Percentiles rank a stretch among this genome's conserved stretches.
These are phyloP conservation scores for Magnusiomyces sp. DNA, from an alignment of 1,139 yeast species.

Conservation along the genomic window DNA sequence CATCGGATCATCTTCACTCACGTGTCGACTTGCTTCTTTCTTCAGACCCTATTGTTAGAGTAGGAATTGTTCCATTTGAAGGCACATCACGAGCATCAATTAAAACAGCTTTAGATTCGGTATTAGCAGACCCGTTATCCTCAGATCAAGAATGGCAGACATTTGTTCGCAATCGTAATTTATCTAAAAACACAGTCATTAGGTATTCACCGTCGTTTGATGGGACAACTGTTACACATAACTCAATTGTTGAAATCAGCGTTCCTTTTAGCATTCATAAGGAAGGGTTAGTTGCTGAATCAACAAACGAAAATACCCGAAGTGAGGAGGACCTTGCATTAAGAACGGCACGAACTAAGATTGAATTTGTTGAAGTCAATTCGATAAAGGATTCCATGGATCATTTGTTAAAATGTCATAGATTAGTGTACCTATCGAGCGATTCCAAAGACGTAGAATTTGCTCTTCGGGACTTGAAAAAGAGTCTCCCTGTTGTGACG, in stretches of 20 bases:
- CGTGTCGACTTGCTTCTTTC: conserved; percentile 17
- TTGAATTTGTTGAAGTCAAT: conserved; percentile 26
- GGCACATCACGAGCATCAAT: conserved; percentile 21
- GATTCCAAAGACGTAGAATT: conserved; percentile 8
- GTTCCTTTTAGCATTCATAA: conserved; percentile 25
- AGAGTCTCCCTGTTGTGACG: not conserved
- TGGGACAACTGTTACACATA: conserved; percentile 27
- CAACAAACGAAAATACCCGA: not conserved
- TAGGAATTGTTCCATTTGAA: conserved; percentile 17
- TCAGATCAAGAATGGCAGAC: conserved; percentile 29
- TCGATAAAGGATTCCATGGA: conserved; percentile 27
- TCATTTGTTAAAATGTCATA: conserved; percentile 26
- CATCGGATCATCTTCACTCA: conserved; percentile 17
- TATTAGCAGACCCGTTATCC: conserved; percentile 32
- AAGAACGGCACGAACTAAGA: conserved; percentile 16
- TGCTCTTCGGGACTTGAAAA: conserved; percentile 1
- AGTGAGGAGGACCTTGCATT: conserved; percentile 4
- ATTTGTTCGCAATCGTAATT: conserved; percentile 24
- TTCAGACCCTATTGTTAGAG: conserved; percentile 2
- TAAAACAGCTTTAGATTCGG: conserved; percentile 26
- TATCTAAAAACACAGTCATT: conserved; percentile 30
- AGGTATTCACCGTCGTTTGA: conserved; percentile 26
- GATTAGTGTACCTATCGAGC: conserved; percentile 22
- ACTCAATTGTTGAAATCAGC: conserved; percentile 31
- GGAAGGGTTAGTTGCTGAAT: conserved; percentile 1